Conservation (phyloP, 2,329 filamentous ascomycete species). For the Aureobasidium pullulans region DNA sequence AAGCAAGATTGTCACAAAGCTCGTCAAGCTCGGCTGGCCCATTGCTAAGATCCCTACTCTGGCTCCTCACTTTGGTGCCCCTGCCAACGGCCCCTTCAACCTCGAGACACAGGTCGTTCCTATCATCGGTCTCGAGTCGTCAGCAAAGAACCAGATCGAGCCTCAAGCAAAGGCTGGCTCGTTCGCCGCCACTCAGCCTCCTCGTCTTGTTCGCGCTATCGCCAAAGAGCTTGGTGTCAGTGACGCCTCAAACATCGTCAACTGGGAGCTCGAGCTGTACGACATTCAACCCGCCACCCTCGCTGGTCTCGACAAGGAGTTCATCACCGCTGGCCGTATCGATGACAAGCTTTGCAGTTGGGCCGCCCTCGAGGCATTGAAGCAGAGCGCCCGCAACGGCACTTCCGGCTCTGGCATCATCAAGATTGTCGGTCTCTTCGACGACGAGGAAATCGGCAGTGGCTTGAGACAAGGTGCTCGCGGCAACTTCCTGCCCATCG, state of each 20-base stretch:
- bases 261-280: slow-evolving; percentile 96
- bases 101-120: slow-evolving; percentile 90
- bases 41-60: slow-evolving; percentile 88
- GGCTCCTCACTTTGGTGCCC: slow-evolving; percentile 85
- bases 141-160: slow-evolving; percentile 34
- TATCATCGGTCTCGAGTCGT: slow-evolving; percentile 80
- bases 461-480: slow-evolving; percentile 81
- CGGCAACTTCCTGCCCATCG: slow-evolving; percentile 77
- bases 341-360: slow-evolving; percentile 98
- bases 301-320: slow-evolving; percentile 79
- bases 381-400: slow-evolving; percentile 51
- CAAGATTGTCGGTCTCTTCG: slow-evolving; percentile 89
- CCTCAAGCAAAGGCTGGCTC: slow-evolving; percentile 44
- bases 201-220: slow-evolving; percentile 76
- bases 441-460: slow-evolving; percentile 94
- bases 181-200: slow-evolving; percentile 78
- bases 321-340: slow-evolving; percentile 91
- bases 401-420: slow-evolving; percentile 56
- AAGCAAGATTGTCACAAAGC: slow-evolving; percentile 69
- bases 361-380: slow-evolving; percentile 76
- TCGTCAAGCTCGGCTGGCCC: slow-evolving; percentile 91
- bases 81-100: slow-evolving; percentile 61
- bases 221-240: slow-evolving; percentile 66
- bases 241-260: slow-evolving; percentile 63
- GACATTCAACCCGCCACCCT: slow-evolving; percentile 80